Base-by-base conservation (phyloP, 495 filamentous ascomycete species). In the Penicillium soppii region DNA sequence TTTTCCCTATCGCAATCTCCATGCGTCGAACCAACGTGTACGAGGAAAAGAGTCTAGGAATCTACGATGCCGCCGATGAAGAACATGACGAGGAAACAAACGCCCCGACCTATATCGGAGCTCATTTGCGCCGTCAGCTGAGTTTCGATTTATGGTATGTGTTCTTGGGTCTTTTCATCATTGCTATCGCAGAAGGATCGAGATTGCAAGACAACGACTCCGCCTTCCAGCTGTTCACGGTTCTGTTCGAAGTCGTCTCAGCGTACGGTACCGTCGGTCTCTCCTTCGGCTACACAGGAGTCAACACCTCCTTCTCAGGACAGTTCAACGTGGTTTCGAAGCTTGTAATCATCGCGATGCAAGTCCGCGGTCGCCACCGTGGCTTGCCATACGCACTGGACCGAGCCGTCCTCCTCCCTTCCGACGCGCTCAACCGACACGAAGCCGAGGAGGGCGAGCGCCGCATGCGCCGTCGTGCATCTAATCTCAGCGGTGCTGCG, bases 71-170 rank as follows among this genome's bases (percentile, higher is more conserved):
- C 17, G 68, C 71, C 0, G 77, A 82, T 5, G 77, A 80, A 1
- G 65, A 73, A 0, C 49, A 62, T 0, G 54, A 56, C 7, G 70
- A 72, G 1, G 70, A 73, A 2, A 56, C 48, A 17, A 78, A 84
- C 21, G 82, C 87, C 30, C 80, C 87, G 22, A 90, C 82, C 50
- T 97, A 96, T 57, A 84, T 97, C 46, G 87, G 89, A 10, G 81
- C 88, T 30, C 92, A 97, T 77, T 79, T 97, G 58, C 86, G 91
- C 8, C 83, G 85, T 35, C 92, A 97, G 67, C 80, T 97, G 10
- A 90, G 88, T 49, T 97, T 96, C 68, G 92, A 97, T 69, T 63
- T 97, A 60, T 96, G 92, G 91, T 97, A 88, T 64, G 87, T 97
- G 27, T 94, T 92, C 56, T 66, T 95, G 13, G 92, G 91, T 0